Base-by-base conservation (phyloP, 2,329 filamentous ascomycete genomes). In the Claviceps paspali region DNA sequence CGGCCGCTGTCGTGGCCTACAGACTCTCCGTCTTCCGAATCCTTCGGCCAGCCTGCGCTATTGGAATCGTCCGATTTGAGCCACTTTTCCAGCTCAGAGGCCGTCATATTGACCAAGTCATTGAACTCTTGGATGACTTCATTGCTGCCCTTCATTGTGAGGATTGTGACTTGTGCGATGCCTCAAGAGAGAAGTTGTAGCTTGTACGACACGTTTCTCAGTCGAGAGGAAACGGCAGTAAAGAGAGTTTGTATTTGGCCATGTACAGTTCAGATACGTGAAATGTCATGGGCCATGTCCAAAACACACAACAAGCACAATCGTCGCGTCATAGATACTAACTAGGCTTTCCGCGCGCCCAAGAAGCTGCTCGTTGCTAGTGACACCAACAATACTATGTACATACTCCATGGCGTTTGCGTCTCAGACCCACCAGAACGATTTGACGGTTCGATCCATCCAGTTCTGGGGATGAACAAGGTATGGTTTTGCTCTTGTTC, bases 51-150 rank as follows among this genome's bases (percentile, higher is more conserved):
- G 2, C 76, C 76, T 1, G 74, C 65, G 14, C 60, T 63, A 33
- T 63, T 61, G 8, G 73, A 79, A 23, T 73, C 64, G n/a, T 68
- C 63, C 6, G 65, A 62, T 43, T 70, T 63, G 18, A 80, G 64
- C 76, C 76, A 80, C 18, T 65, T 59, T 46, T 74, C 64, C 12
- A 81, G 63, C 43, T 79, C 74, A 2, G 62, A 52, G 2, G 73
- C 60, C 9, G 63, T 67, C 75, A 81, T 79, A 53, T 80, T 80
- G 52, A 80, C 73, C 33, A 78, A 55, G 28, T 71, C 63, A 43
- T 79, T 78, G 62, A 79, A 81, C 50, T 80, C 74, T 35, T 67
- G 65, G 43, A 56, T 50, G 28, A 57, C 52, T 23, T 54, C 49
- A 2, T 52, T 47, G 21, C 43, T 45, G 21, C 45, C 41, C 39